Conservation (phyloP, 352 stramenopile genomes). For the Peronospora destructor region DNA sequence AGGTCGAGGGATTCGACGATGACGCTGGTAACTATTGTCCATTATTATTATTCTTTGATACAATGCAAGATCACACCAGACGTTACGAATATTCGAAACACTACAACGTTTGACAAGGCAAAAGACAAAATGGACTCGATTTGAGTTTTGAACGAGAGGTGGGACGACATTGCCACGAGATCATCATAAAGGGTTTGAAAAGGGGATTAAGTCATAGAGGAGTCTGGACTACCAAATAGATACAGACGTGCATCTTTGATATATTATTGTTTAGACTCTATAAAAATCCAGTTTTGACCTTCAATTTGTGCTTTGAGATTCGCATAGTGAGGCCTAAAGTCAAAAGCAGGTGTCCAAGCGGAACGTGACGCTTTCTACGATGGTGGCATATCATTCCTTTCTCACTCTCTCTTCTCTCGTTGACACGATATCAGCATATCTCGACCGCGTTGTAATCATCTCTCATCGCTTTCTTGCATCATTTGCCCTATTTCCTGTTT, state of each 20-base stretch:
- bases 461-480: no score
- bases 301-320: slow-evolving; percentile 6
- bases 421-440: no score
- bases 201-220: neutral
- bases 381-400: neutral
- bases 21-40: slow-evolving; percentile 7
- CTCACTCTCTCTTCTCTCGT: no score
- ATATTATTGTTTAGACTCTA: neutral
- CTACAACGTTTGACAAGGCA: neutral
- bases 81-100: no score
- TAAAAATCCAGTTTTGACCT: neutral
- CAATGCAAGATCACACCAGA: no score
- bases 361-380: slow-evolving; percentile 10
- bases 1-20: slow-evolving; percentile 18
- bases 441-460: no score
- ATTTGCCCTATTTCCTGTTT: no score
- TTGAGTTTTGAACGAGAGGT: no score
- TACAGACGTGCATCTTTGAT: neutral
- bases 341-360: slow-evolving; percentile 12
- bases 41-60: neutral
- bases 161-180: neutral
- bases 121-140: slow-evolving; percentile 3
- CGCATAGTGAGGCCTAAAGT: slow-evolving; percentile 6
- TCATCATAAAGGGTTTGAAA: neutral
- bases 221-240: neutral